These are phyloP conservation scores for Nicotiana tomentosiformis DNA, from an alignment of 257 asterid genomes.

Conservation along the genomic window DNA sequence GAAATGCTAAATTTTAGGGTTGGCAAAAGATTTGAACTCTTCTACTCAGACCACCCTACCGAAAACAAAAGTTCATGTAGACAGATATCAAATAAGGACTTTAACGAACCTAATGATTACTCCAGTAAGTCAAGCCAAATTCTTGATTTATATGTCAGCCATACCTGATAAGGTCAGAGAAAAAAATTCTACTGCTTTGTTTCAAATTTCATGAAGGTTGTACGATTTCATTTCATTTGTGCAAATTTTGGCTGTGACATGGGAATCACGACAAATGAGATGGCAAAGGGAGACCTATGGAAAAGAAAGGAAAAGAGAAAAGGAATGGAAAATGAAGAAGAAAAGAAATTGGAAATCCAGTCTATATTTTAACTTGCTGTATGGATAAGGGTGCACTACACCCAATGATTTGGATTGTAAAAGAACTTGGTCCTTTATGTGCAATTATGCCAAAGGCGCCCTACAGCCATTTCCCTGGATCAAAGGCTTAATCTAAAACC, in stretches of 20 bases:
- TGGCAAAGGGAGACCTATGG: neutral
- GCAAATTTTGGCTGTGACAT: neutral
- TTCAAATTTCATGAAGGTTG: neutral
- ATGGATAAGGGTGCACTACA: neutral
- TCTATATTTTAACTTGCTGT: neutral
- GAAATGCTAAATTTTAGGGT: neutral
- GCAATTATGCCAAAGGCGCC: neutral
- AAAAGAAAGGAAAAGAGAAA: constrained; percentile 9
- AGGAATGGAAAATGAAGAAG: neutral
- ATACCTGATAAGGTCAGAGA: constrained; percentile 1
- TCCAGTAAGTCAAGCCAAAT: neutral
- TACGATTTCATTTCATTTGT: neutral
- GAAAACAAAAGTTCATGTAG: neutral
- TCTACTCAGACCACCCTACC: neutral
- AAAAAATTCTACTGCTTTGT: neutral
- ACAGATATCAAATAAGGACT: neutral
- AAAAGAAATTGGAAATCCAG: neutral
- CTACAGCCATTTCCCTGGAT: neutral
- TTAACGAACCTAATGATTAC: neutral
- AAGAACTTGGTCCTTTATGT: neutral
- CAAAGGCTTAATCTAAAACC: neutral
- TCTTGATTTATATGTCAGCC: neutral
- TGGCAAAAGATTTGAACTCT: neutral
- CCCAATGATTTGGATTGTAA: neutral
- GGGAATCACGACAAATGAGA: neutral